Evolutionary conservation across 768 basidiomycete genomes (phyloP), one percentile per base, ranked within the genome.

Genomic region (Trametopsis cervina): DNA sequence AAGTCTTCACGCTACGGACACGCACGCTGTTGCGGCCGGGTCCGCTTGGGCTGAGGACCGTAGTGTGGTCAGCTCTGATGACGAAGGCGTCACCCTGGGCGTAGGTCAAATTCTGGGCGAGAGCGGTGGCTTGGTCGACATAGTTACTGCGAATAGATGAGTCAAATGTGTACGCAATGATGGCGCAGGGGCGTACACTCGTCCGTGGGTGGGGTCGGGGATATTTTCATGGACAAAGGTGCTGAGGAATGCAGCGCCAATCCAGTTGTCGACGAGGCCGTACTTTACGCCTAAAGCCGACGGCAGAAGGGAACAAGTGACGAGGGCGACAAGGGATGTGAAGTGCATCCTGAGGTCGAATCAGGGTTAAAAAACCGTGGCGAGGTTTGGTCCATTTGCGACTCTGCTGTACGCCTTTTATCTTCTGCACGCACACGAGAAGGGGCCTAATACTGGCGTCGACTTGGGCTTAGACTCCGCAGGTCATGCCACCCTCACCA

Each of bases 191-290:
- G 22, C 76, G 56, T 61, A 83, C 83, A 86, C 83, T 44, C 81
- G 70, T 23, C 83, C 83, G 52, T 81, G 69, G 5, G 83, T 84
- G 3, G 83, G 82, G 56, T 85, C 83, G 1, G 74, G 13, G 35
- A 77, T 73, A 17, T 68, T 66, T 55, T 78, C 57, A 55, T 71
- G 72, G 3, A 58, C 52, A 56, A 85, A 85, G 9, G 68, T 60
- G n/a, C 66, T 62, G 48, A 77, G 68, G 55, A 85, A 83, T 17
- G 65, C 69, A 51, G 55, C 52, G 15, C 78, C 74, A 9, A 64
- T 56, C 57, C 71, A 65, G 48, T 69, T 78, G 46, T 74, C 76
- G 21, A 69, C 63, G 50, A 67, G 62, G 6, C 54, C 48, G 59
- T 85, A 83, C 0, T 67, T 69, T 7, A 69, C 75, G 24, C 69